These are phyloP conservation scores for Bolboschoenoplectus hybrid DNA, from an alignment of 202 grass and related monocot genomes.

Conservation along the genomic window DNA sequence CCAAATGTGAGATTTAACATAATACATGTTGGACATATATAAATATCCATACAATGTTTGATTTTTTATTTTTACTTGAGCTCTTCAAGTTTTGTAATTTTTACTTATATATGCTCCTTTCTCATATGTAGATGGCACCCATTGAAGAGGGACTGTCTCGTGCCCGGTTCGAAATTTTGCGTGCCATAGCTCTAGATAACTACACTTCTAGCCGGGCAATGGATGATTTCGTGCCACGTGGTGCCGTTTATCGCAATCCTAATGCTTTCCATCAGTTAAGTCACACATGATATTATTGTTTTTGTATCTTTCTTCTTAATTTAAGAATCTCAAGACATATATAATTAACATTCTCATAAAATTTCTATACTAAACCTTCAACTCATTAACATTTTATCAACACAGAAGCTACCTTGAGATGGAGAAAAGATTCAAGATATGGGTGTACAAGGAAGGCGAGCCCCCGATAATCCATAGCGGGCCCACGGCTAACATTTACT, in stretches of 20 bases:
- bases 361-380: background rate
- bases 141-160: slow-evolving; percentile 57
- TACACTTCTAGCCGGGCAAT: slow-evolving; percentile 34
- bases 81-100: background rate
- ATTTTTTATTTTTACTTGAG: background rate
- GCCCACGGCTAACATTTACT: slow-evolving; percentile 69
- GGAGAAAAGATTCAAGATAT: slow-evolving; percentile 82
- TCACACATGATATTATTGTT: background rate
- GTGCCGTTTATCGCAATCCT: slow-evolving; percentile 76
- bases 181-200: slow-evolving; percentile 43
- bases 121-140: slow-evolving; percentile 32
- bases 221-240: slow-evolving; percentile 56
- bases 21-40: background rate
- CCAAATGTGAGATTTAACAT: background rate
- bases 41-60: background rate
- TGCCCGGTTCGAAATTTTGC: slow-evolving; percentile 57
- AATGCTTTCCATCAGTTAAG: slow-evolving; percentile 66
- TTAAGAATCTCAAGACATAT: background rate
- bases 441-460: slow-evolving; percentile 79
- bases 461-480: slow-evolving; percentile 65
- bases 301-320: background rate
- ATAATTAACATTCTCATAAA: background rate
- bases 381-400: background rate
- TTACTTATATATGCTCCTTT: background rate
- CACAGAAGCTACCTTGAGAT: slow-evolving; percentile 90